Base-by-base conservation (phyloP, 176 grass and related monocot genomes). In the Juncus inflexus region DNA sequence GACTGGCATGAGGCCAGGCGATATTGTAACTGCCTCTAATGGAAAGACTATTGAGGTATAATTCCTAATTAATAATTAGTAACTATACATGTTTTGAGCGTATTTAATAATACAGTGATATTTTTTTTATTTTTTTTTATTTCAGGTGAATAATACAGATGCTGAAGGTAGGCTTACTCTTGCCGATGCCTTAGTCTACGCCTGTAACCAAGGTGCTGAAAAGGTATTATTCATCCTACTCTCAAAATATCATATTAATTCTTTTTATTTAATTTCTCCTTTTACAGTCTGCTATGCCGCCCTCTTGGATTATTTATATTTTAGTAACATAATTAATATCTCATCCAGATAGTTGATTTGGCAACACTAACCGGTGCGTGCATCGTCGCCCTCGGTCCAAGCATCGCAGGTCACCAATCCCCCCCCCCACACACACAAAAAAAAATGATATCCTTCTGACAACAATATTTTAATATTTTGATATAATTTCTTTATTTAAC, bases 101-200 rank as follows among this genome's bases (percentile, higher is more conserved):
- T 42, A 59, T 41, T 38, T 42, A 28, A 70, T 58, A 70, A 7
- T 57, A 58, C 15, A 42, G 4, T 70, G 19, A 58, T 67, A 36
- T 50, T 55, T 7, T 7, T 68, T 38, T 40, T 40, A 54, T 28
- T 56, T 42, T 37, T 70, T 5, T 35, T 42, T 43, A 7, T 40
- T 77, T 71, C 64, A 97, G 94, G 94, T 97, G 66, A 89, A 97
- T 79, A 97, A 97, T 56, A 97, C 94, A 75, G 94, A 97, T 78
- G 88, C 94, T 0, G 94, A 97, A 76, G 94, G 88, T 74, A 91
- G 94, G 80, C 94, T 97, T 71, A 97, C 94, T 12, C 94, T 97
- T 62, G 94, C 88, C 39, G 94, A 97, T 16, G 94, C 94, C 52
- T 78, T 97, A 79, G 74, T 97, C 14, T 97, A 97, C 78, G 94